These are phyloP conservation scores for Zygoascus flipseniorum DNA, from an alignment of 805 yeast genomes.

Conservation along the genomic window DNA sequence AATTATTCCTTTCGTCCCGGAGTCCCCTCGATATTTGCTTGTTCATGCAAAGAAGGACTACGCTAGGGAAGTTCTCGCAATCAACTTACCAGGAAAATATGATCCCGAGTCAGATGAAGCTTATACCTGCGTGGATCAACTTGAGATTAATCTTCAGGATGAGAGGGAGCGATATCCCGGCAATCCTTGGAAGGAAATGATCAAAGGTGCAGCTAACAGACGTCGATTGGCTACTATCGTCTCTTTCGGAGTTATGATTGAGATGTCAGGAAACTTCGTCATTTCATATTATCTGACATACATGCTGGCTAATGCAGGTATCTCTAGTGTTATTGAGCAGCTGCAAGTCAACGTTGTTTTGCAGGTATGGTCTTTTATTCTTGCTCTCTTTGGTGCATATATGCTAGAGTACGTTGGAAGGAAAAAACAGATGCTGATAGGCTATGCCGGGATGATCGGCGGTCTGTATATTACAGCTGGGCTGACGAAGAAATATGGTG, in stretches of 20 bases:
- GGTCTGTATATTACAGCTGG: not conserved
- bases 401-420: conserved; percentile 2
- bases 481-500: conserved; percentile 1
- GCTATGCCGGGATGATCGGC: not conserved
- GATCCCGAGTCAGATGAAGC: conserved; percentile 1
- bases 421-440: not conserved
- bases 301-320: conserved; percentile 1
- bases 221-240: conserved; percentile 33
- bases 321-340: not conserved
- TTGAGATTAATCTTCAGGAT: not conserved
- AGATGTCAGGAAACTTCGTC: conserved; percentile 56
- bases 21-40: conserved; percentile 72
- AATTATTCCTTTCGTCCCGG: conserved; percentile 50
- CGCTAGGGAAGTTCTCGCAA: conserved; percentile 1
- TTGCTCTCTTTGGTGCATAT: not conserved
- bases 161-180: not conserved
- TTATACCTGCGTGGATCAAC: not conserved
- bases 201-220: conserved; percentile 48
- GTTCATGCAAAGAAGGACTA: not conserved
- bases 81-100: conserved; percentile 12
- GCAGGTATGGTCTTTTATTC: not conserved
- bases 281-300: not conserved
- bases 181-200: conserved; percentile 27
- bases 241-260: conserved; percentile 45
- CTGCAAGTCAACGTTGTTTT: not conserved